These are phyloP conservation scores for Sideroxylon spinosum DNA, from an alignment of 179 eudicot genomes.

Conservation along the genomic window DNA sequence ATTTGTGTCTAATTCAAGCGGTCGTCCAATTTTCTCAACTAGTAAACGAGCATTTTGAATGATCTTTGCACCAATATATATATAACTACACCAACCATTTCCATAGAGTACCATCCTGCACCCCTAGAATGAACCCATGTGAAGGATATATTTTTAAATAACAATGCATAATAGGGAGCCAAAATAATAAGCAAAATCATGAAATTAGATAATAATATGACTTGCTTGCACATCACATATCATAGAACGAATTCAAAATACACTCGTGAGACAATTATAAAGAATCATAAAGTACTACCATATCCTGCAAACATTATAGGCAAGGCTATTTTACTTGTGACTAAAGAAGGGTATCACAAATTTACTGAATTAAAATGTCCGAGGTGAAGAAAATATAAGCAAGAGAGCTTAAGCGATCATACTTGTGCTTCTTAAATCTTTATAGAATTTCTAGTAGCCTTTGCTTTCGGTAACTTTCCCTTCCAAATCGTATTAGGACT, in stretches of 20 bases:
- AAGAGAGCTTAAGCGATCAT: constrained; percentile 17
- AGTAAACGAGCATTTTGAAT: constrained; percentile 94
- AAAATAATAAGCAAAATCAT: constrained; percentile 10
- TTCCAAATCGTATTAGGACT: constrained; percentile 97
- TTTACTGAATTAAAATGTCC: neutral
- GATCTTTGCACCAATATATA: constrained; percentile 95
- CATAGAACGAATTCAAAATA: constrained; percentile 94
- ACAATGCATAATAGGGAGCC: neutral
- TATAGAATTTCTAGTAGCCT: constrained; percentile 86
- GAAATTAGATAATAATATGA: constrained; percentile 6
- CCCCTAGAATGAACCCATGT: constrained; percentile 47
- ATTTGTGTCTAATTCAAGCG: constrained; percentile 96
- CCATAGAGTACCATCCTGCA: constrained; percentile 96
- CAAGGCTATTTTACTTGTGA: constrained; percentile 6
- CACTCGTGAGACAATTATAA: constrained; percentile 97
- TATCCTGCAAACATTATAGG: constrained; percentile 52
- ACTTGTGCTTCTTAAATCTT: constrained; percentile 99
- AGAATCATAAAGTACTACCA: constrained; percentile 97
- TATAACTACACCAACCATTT: constrained; percentile 98
- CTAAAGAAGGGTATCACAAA: neutral
- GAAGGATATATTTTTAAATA: neutral
- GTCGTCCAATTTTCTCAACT: constrained; percentile 90
- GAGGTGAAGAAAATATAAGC: constrained; percentile 8
- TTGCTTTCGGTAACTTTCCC: constrained; percentile 88
- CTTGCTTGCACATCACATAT: constrained; percentile 99